Evolutionary conservation across 2,329 filamentous ascomycete species (phyloP), one percentile per base, ranked within the genome.

Genomic region (Madurella fahalii): DNA sequence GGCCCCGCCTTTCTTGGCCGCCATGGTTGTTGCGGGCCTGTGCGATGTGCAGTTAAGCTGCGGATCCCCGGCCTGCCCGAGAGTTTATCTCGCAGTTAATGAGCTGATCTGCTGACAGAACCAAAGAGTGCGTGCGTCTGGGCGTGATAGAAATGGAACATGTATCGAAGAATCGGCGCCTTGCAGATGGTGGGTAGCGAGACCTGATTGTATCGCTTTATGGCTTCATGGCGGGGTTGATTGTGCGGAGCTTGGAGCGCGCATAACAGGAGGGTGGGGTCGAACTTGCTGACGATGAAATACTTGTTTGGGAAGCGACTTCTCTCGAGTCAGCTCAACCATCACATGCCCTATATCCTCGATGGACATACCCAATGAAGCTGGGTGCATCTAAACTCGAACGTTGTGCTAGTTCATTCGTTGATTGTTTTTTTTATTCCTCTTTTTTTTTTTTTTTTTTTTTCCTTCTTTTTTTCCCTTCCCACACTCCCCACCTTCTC

Each of bases 1-100:
- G 51, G 87, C 87, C 50, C 77, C 83, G 51, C 78, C 82, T 72
- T 89, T 92, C 73, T 89, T 90, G 64, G 80, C 81, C 30, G 78
- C 86, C 88, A 92, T 92, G 61, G 61, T 75, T 51, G 42, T 55
- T 41, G 45, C 41, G 32, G 32, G 16, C 11, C 34, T 37, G 32
- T 44, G 43, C 50, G 13, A 41, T 40, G 41, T 52, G 45, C 39
- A 54, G 46, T 52, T 30, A 44, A 37, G 46, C 47, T 40, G 39
- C 25, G 34, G 37, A 25, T 47, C 40, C 12, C 13, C 16, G 49
- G 13, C 42, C 34, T 54, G 30, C 15, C 11, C 37, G 30, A 41
- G 48, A 47, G 50, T 34, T 4, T 46, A 17, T 7, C 17, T 13
- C 41, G 32, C 13, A 9, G 16, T 12, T 16, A 17, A 30, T 18